Evolutionary conservation across 2,329 filamentous ascomycete genomes (phyloP).

Genomic region (Neonectria neomacrospora): DNA sequence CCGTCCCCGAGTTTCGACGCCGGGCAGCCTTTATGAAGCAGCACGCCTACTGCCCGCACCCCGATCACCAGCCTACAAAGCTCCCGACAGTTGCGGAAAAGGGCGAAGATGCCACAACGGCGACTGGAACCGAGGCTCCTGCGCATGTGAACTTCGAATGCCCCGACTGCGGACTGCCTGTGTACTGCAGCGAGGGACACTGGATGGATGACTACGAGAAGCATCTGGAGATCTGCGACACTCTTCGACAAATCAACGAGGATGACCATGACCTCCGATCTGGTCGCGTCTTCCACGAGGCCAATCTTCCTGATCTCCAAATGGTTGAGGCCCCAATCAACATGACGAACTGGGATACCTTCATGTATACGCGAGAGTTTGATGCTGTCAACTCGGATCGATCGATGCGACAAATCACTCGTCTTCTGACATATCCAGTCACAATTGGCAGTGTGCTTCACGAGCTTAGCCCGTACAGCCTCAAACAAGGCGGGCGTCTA

Average conservation of each 20-base stretch:
- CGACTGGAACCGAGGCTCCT: conserved; percentile 70
- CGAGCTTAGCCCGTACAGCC: conserved; percentile 91
- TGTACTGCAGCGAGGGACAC: conserved; percentile 94
- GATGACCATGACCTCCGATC: conserved; percentile 96
- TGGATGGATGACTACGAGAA: conserved; percentile 96
- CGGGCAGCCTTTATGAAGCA: conserved; percentile 92
- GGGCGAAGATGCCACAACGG: conserved; percentile 68
- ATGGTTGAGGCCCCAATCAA: conserved; percentile 94
- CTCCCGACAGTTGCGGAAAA: conserved; percentile 72
- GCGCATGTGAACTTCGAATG: conserved; percentile 94
- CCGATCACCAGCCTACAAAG: conserved; percentile 82
- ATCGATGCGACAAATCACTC: conserved; percentile 90
- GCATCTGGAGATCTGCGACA: conserved; percentile 92
- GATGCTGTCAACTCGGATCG: conserved; percentile 91
- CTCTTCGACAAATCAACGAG: conserved; percentile 92
- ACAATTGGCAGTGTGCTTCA: conserved; percentile 93
- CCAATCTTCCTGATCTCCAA: conserved; percentile 88
- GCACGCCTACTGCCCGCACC: conserved; percentile 93
- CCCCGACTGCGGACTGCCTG: conserved; percentile 92
- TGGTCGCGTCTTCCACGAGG: conserved; percentile 92
- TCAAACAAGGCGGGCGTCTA: conserved; percentile 78
- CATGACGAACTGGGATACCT: conserved; percentile 99
- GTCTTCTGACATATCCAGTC: conserved; percentile 91
- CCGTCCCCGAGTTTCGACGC: conserved; percentile 85
- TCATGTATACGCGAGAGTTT: conserved; percentile 92